Evolutionary conservation across 805 yeast genomes (phyloP).

Genomic region (Candida quercuum): DNA sequence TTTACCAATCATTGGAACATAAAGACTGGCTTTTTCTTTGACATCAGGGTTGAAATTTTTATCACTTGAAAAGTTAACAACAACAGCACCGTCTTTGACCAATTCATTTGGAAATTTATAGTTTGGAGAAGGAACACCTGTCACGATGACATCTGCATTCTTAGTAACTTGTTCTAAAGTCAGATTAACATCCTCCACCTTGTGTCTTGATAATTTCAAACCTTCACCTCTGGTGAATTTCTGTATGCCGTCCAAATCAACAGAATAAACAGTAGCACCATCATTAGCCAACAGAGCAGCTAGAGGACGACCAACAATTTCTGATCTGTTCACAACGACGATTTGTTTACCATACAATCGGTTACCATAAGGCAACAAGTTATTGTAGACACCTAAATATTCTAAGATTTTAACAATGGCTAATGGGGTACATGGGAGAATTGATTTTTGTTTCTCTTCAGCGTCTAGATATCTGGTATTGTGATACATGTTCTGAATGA

Average conservation of each 20-base stretch:
- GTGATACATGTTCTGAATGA: slow-evolving; percentile 92
- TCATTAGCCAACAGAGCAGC: slow-evolving; percentile 96
- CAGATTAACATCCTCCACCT: slow-evolving; percentile 54
- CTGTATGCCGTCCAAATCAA: slow-evolving; percentile 82
- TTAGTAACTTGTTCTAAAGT: slow-evolving; percentile 62
- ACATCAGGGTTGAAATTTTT: slow-evolving; percentile 83
- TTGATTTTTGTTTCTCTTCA: slow-evolving; percentile 64
- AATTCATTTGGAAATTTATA: slow-evolving; percentile 85
- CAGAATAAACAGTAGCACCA: slow-evolving; percentile 94
- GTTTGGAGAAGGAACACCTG: slow-evolving; percentile 84
- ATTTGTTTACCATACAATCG: slow-evolving; percentile 89
- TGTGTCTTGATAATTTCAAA: slow-evolving; percentile 72
- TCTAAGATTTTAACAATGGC: slow-evolving; percentile 93
- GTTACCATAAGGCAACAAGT: slow-evolving; percentile 80
- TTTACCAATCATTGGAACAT: slow-evolving; percentile 94
- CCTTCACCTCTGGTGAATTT: slow-evolving; percentile 94
- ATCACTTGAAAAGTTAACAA: slow-evolving; percentile 83
- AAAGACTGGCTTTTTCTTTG: slow-evolving; percentile 80
- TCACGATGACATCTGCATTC: slow-evolving; percentile 84
- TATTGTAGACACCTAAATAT: slow-evolving; percentile 81
- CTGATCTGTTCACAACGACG: slow-evolving; percentile 88
- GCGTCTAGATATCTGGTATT: slow-evolving; percentile 80
- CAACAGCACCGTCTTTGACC: slow-evolving; percentile 83
- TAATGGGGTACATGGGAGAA: slow-evolving; percentile 93
- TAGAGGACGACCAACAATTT: slow-evolving; percentile 94